Evolutionary conservation across 179 eudicot genomes (phyloP), one percentile per base, ranked within the genome.

Genomic region (Beta lomatogona): DNA sequence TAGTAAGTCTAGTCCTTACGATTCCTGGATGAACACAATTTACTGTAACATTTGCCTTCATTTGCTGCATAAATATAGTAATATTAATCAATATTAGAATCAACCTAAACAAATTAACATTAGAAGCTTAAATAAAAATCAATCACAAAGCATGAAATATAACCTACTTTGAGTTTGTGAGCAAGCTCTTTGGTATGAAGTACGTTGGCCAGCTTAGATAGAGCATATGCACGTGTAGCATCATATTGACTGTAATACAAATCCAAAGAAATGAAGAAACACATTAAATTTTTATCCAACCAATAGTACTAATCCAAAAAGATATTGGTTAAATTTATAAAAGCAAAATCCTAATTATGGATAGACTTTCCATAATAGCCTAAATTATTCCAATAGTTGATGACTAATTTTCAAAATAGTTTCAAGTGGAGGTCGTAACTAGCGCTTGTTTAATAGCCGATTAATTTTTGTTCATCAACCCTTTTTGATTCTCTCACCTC

Each of bases 21-120:
- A 95, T 87, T 19, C 98, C 99, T 6, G 99, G 98, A 87, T 94
- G 97, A 66, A 95, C 97, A 78, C 95, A 88, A 77, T 95, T 95
- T 65, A 84, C 93, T 11, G 91, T 92, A 36, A 95, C 93, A 65
- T 92, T 93, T 71, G 91, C 94, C 50, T 84, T 89, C 91, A 89
- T 90, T 85, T 89, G 79, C 99, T 95, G 84, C 81, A 79, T 61
- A 9, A 19, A 60, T 18, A n/a, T 55, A 22, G 1, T 19, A 41
- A 13, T n/a, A 19, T 41, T 22, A 41, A 41, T 45, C 6, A 45
- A 5, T 18, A 28, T 13, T 4, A 31, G 9, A 28, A 36, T 3
- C 11, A 22, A n/a, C 15, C 52, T 9, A 59, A 21, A 61, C 14
- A 46, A 8, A 11, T 21, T 19, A 7, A 7, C 18, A 58, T 4